Evolutionary conservation across 306 rosid species (phyloP), one percentile per base, ranked within the genome.

Genomic region (Prunus davidiana): DNA sequence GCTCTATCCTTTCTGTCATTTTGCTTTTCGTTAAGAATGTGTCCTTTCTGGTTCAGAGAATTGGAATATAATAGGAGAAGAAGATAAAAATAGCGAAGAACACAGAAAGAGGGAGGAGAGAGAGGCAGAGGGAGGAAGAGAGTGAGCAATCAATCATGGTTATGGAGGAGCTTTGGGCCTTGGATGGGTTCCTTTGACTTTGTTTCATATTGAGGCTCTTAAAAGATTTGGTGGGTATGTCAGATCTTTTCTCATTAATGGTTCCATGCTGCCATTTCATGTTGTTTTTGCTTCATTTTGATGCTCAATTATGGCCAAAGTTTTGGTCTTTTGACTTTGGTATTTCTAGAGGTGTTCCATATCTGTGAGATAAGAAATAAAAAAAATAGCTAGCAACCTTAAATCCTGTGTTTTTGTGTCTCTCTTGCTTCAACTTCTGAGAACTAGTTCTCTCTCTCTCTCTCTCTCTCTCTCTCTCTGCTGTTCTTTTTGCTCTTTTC

Each of bases 1-100:
- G 54, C 77, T 73, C 49, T 69, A 86, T 84, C 84, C 86, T 24
- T 78, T 84, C 79, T 83, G 86, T 84, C 90, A 84, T 32, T 79
- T 83, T 78, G 50, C 63, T 19, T 76, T 49, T 75, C 76, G 57
- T 64, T 64, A 24, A 78, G 58, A 67, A 79, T 64, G 82, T 46
- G 79, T 75, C 76, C 55, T 34, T 66, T 78, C 60, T 75, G 20
- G 61, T 72, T 60, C 69, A 64, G 74, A 22, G 77, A 69, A 30
- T 55, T 30, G 51, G 84, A 66, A 61, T 58, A 69, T 32, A 19
- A 71, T 30, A 45, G 78, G 24, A 76, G 58, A 60, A 56, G 67
- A 43, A 75, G 75, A 75, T 32, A 76, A 76, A 74, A 41, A 75
- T 24, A 77, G 68, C 27, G 24, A 46, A 64, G 3, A 10, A 49